A percentile compares a stretch with the other conserved stretches of the same genome.
Conservation (phyloP, 805 yeast genomes). For the Candida boidinii region DNA sequence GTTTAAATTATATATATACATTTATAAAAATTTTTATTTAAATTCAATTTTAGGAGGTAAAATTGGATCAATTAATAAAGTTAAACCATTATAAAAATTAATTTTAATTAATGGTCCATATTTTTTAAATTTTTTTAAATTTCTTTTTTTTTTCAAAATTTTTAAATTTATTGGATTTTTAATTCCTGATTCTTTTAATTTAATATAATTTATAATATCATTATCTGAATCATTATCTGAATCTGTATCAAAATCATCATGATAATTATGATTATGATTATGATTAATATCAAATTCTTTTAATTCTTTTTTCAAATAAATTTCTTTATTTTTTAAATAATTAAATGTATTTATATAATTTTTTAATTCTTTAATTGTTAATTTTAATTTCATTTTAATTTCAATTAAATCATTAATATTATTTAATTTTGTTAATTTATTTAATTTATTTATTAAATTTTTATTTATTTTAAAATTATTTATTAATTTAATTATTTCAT, state of each 20-base stretch:
- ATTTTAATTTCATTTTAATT: slow-evolving; percentile 36
- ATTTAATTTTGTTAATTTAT: slow-evolving; percentile 35
- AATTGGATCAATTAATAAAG: slow-evolving; percentile 32
- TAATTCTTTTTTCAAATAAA: slow-evolving; percentile 20
- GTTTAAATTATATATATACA: no score
- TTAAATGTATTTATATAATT: slow-evolving; percentile 29
- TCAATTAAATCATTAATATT: slow-evolving; percentile 42
- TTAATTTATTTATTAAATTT: neutral
- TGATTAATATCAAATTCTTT: slow-evolving; percentile 10
- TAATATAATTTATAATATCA: slow-evolving; percentile 8
- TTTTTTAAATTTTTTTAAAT: slow-evolving; percentile 15
- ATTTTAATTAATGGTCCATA: slow-evolving; percentile 31
- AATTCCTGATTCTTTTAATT: slow-evolving; percentile 6
- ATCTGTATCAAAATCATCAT: slow-evolving; percentile 6
- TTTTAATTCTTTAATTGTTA: slow-evolving; percentile 42
- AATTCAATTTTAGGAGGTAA: slow-evolving; percentile 13
- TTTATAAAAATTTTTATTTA: no score
- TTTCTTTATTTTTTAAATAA: slow-evolving; percentile 28
- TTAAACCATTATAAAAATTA: slow-evolving; percentile 27
- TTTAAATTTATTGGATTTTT: slow-evolving; percentile 10
- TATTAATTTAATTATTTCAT: neutral
- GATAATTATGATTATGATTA: no score
- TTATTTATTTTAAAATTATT: neutral
- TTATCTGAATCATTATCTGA: slow-evolving; percentile 22
- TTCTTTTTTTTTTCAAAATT: slow-evolving; percentile 17